Evolutionary conservation across 768 basidiomycete species (phyloP), one percentile per base, ranked within the genome.

Genomic region (Phallus indusiatus): DNA sequence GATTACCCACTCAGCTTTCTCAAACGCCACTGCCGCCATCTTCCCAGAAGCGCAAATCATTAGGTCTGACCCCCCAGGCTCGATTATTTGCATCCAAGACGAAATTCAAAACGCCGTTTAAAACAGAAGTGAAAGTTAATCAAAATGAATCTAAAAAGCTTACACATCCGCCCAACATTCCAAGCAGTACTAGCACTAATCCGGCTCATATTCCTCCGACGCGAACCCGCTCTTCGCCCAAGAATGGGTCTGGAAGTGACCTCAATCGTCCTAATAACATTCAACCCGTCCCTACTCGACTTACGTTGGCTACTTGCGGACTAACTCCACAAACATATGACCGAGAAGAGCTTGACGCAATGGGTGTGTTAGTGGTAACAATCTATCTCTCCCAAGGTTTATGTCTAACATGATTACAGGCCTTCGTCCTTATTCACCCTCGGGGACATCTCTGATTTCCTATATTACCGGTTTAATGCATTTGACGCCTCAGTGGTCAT

Each of bases 31-130:
- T 47, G 2, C 14, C 46, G 36, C 46, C 46, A 48, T 16, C 57
- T 14, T 51, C 57, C 36, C 48, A 53, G 11, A 59, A 52, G 33
- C 14, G 28, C 7, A 69, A 65, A 56, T 28, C 60, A 1, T 60
- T 72, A 12, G 71, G 71, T 0, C 55, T 69, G 53, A 69, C 66
- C 1, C 65, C 67, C 21, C 67, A 69, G 0, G 54, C 59, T 16
- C 59, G 36, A 22, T 37, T 37, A 11, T 60, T 55, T 20, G 9
- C 14, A 22, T 11, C 60, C 35, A 59, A 75, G 35, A 70, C 73
- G 10, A 74, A 73, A n/a, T 85, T 85, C 61, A 69, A 77, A 7
- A 85, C 84, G 1, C 84, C 84, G 0, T 86, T 87, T 67, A 87
- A 85, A 64, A 55, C 69, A 5, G 79, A 77, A 24, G 73, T 78